phyloP scores from a whole-genome alignment of 495 filamentous ascomycete species.

The Talaromyces borbonicus region DNA sequence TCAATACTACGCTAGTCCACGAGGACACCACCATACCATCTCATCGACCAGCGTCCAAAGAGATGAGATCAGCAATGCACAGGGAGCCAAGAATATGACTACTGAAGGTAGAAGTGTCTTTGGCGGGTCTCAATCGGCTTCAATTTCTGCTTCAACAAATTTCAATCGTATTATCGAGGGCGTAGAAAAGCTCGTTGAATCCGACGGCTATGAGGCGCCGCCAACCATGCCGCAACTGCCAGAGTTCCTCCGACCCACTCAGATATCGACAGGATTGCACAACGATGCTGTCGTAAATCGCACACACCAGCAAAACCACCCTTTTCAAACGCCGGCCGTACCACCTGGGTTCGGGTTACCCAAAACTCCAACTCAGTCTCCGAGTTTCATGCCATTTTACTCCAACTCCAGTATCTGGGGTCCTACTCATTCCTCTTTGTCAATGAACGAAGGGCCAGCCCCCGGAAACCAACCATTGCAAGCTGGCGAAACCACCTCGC shows the following conservation, averaged over 20 bases:
- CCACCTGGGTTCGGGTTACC: conserved; percentile 30
- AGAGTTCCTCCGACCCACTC: conserved; percentile 11
- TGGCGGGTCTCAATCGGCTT: conserved; percentile 37
- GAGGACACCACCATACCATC: conserved; percentile 26
- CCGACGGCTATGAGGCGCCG: conserved; percentile 38
- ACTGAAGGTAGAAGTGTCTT: conserved; percentile 29
- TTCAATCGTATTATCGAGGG: conserved; percentile 56
- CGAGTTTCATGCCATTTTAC: conserved; percentile 23
- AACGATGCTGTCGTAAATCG: conserved; percentile 8
- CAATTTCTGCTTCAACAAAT: conserved; percentile 35
- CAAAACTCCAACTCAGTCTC: conserved; percentile 15
- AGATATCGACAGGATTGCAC: not conserved
- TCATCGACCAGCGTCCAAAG: conserved; percentile 32
- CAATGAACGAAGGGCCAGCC: conserved; percentile 15
- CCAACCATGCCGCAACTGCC: conserved; percentile 16
- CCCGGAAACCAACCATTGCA: conserved; percentile 15
- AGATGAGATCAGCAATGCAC: conserved; percentile 32
- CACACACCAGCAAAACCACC: conserved; percentile 8
- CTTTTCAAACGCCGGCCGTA: conserved; percentile 22
- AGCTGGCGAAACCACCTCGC: conserved; percentile 11
- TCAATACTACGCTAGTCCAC: conserved; percentile 37
- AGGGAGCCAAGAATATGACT: conserved; percentile 20
- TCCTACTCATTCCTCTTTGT: conserved; percentile 24
- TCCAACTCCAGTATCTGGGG: conserved; percentile 40
- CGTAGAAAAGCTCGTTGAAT: conserved; percentile 49